Base-by-base conservation (phyloP, 192 early-diverging fungal genomes). In the Podila horticola region DNA sequence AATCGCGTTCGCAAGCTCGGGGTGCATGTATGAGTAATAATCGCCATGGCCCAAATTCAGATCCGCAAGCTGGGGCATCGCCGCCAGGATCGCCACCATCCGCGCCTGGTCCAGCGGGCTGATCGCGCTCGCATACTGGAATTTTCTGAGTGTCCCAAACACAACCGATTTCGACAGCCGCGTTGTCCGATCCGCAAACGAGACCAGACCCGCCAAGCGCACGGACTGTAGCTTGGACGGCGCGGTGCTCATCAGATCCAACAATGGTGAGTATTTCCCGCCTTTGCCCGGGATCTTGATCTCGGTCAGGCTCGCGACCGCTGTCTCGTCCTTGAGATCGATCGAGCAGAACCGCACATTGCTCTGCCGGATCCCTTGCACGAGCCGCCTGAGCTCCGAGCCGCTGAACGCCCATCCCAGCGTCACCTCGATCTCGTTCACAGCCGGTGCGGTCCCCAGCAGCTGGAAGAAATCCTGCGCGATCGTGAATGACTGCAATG, bases 241-340 rank as follows among this genome's bases (percentile, higher is more conserved):
- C 3, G 48, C 28, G 41, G 41, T 13, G 13, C 11, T 45, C 19
- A 71, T 62, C 9, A 71, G 26, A n/a, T 50, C 48, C 0, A 71
- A 48, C n/a, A 71, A 17, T 20, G 69, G 69, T 19, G 61, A 24
- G 60, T 71, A 71, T 31, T 62, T 71, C 17, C 69, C 69, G 41
- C 41, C 41, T 22, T 61, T 48, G 41, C 69, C 48, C 10, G 50
- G 59, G 19, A 60, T 20, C 30, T 24, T 22, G 29, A 50, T 10
- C 20, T 71, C 69, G n/a, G 48, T 33, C 55, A 24, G 36, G 6
- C 41, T 22, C 19, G 41, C 15, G 13, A 2, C 7, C 7, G 34
- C 31, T 36, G 34, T 36, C 9, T 71, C 29, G 10, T 71, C 69
- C 7, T 33, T 34, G n/a, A 71, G 41, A 51, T 71, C 69, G 1